Conservation (phyloP, 805 yeast genomes). For the Candida verbasci region DNA sequence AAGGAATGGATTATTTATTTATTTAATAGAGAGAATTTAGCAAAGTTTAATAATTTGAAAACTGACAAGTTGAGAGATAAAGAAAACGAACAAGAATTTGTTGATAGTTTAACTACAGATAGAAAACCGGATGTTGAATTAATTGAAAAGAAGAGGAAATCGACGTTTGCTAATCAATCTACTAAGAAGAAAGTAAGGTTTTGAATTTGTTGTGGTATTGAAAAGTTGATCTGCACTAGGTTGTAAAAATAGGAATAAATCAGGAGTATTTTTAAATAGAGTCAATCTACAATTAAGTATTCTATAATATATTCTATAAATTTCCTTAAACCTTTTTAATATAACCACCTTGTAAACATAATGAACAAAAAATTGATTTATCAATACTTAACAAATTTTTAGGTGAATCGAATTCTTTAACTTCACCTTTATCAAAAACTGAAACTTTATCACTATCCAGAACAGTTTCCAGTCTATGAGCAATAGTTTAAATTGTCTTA, state of each 20-base stretch:
- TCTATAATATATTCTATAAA: no score
- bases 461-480: constrained; percentile 38
- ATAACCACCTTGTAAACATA: constrained; percentile 37
- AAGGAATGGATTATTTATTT: constrained; percentile 23
- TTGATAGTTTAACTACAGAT: neutral
- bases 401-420: constrained; percentile 34
- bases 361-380: constrained; percentile 27
- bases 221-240: no score
- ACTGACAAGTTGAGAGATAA: neutral
- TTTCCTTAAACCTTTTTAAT: neutral
- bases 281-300: no score
- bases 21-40: constrained; percentile 27
- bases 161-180: neutral
- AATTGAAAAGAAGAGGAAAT: neutral
- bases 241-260: no score
- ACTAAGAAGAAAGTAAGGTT: constrained; percentile 1
- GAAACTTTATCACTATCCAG: constrained; percentile 37
- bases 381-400: constrained; percentile 21
- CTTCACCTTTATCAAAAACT: no score
- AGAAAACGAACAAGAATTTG: neutral
- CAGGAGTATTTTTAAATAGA: no score
- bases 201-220: no score
- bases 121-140: neutral
- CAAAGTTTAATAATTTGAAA: constrained; percentile 16
- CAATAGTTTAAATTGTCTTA: constrained; percentile 36